Evolutionary conservation across 1,284 basidiomycete genomes (phyloP).

Genomic region (Ganoderma lucidum): DNA sequence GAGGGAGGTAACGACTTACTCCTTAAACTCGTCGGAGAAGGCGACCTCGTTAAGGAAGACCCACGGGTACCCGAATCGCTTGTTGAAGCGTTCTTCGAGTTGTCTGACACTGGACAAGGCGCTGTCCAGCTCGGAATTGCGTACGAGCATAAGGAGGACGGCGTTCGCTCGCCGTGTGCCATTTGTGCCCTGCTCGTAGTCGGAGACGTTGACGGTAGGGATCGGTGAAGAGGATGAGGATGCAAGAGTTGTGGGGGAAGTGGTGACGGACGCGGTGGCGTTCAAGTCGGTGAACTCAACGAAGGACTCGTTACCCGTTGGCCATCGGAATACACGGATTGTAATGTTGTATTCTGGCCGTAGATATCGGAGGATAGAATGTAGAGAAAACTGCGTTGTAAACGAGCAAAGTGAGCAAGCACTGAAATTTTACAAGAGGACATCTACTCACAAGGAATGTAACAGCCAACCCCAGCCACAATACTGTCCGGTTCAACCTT

Average conservation of each 20-base stretch:
- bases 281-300: neutral
- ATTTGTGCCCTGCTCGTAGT: conserved; percentile 18
- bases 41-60: conserved; percentile 79
- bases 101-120: conserved; percentile 65
- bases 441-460: conserved; percentile 13
- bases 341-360: conserved; percentile 12
- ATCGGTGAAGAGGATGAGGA: neutral
- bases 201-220: conserved; percentile 11
- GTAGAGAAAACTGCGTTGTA: conserved; percentile 1
- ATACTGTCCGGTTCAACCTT: conserved; percentile 10
- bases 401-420: neutral
- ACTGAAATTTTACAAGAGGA: neutral
- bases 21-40: conserved; percentile 79
- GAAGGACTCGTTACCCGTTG: neutral
- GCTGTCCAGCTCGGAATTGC: conserved; percentile 72
- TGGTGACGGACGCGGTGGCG: conserved; percentile 14
- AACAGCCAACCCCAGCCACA: conserved; percentile 8
- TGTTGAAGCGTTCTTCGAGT: conserved; percentile 74
- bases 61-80: conserved; percentile 72
- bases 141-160: conserved; percentile 57
- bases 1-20: conserved; percentile 39
- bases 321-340: conserved; percentile 11
- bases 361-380: conserved; percentile 10
- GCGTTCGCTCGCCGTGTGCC: conserved; percentile 41
- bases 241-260: conserved; percentile 19